Evolutionary conservation across 768 basidiomycete genomes (phyloP), one percentile per base, ranked within the genome.

Genomic region (Psilocybe azurescens): DNA sequence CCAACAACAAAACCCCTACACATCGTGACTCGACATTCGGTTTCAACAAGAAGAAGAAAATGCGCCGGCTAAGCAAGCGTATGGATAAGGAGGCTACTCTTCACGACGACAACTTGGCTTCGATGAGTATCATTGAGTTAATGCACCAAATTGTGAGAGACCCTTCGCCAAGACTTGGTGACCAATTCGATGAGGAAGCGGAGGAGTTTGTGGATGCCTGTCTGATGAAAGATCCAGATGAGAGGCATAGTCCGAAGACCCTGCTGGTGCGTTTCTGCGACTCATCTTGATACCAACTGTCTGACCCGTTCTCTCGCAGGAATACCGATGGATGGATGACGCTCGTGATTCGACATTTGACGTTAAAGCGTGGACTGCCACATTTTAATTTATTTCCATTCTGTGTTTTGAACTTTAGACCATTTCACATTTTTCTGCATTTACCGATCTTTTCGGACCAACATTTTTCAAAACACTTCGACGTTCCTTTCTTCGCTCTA

Each of bases 111-210:
- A 90, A 91, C 16, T 92, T 94, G 88, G 95, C 61, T 14, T 70
- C 95, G 65, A 97, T 99, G 95, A 93, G 91, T 70, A 99, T 99
- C 75, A 82, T 99, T 60, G 97, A 99, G 78, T 75, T 99, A 53
- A 81, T 99, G 69, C 97, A 99, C 73, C 95, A 98, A 73, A 99
- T 99, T 67, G 97, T 99, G 44, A 94, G 98, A 67, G 97, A 99
- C 77, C 95, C 97, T 47, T 95, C 97, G 24, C 97, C 97, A 20
- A 81, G 86, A 69, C 75, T 99, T 59, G 88, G 87, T 3, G 83
- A 88, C 0, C 86, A 90, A 56, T 85, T 81, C 81, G 88, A 89
- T 1, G 74, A 76, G 56, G 86, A 89, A 69, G 90, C 93, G 6
- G 91, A 94, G 67, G 83, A 84, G 55, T 98, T 99, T 62, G 89